Evolutionary conservation across 192 early-diverging fungal species (phyloP).

Genomic region (Funneliformis geosporum): DNA sequence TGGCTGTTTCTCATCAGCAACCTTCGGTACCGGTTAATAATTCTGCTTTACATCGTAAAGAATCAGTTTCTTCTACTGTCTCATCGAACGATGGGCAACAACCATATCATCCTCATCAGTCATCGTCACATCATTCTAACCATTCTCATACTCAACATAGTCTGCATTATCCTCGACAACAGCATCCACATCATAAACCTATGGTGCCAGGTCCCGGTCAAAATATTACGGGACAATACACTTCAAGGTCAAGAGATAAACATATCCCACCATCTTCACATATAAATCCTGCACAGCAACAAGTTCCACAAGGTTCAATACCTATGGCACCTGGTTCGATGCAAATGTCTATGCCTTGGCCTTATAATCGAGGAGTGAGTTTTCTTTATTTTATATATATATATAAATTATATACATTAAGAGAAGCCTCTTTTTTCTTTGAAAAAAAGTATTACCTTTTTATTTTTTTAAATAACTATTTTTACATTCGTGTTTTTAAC

Average conservation of each 20-base stretch:
- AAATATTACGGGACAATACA: neutral
- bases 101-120: constrained; percentile 21
- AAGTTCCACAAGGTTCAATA: neutral
- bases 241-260: neutral
- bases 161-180: neutral
- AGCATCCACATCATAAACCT: constrained; percentile 22
- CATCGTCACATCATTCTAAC: constrained; percentile 24
- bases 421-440: too few relatives aligned
- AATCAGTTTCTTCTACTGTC: constrained; percentile 28
- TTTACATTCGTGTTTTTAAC: too few relatives aligned
- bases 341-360: neutral
- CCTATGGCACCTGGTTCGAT: neutral
- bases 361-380: neutral
- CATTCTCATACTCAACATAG: constrained; percentile 24
- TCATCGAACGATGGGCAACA: constrained; percentile 31
- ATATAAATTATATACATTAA: too few relatives aligned
- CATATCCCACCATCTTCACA: neutral
- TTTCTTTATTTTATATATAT: neutral
- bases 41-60: constrained; percentile 21
- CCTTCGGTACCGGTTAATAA: neutral
- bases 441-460: too few relatives aligned
- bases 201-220: neutral
- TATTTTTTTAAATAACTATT: too few relatives aligned
- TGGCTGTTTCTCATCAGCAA: constrained; percentile 7
- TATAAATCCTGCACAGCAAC: neutral